A percentile compares a stretch with the other conserved stretches of the same genome.
Conservation (phyloP, 2,329 filamentous ascomycete species). For the Bipolaris sorokiniana region DNA sequence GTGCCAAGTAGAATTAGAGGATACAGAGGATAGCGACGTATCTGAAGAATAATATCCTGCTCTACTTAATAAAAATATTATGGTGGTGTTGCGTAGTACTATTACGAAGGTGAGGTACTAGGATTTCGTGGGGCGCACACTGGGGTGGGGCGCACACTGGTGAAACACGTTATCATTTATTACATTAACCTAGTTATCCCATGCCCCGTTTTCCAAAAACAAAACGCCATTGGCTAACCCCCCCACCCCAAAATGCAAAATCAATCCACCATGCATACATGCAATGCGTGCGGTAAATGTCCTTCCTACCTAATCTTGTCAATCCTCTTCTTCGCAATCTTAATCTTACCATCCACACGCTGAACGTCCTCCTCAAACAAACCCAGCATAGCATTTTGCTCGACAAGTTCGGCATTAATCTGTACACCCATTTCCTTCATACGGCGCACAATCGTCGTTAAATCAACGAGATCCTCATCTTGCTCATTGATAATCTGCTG, state of each 20-base stretch:
- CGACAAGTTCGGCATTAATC: slow-evolving; percentile 74
- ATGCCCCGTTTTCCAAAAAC: background rate
- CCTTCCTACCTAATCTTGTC: slow-evolving; percentile 61
- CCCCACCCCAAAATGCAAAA: too few species aligned
- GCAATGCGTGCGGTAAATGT: background rate
- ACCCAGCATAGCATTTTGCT: slow-evolving; percentile 75
- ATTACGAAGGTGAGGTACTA: too few species aligned
- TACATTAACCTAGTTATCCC: background rate
- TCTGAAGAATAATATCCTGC: too few species aligned
- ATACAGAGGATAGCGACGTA: too few species aligned
- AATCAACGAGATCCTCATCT: slow-evolving; percentile 72
- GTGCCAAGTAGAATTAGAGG: too few species aligned
- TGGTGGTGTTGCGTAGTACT: too few species aligned
- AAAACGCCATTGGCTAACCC: background rate
- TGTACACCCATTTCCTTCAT: slow-evolving; percentile 79
- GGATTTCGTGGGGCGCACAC: too few species aligned
- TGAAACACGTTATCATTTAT: too few species aligned
- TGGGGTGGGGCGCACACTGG: too few species aligned
- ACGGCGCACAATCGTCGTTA: slow-evolving; percentile 71
- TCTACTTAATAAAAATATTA: too few species aligned
- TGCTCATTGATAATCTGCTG: slow-evolving; percentile 76
- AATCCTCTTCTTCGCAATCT: slow-evolving; percentile 74
- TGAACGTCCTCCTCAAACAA: slow-evolving; percentile 70
- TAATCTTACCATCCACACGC: slow-evolving; percentile 70
- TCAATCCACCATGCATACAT: background rate